These are phyloP conservation scores for Paraconiothyrium sp. DNA, from an alignment of 2,329 filamentous ascomycete genomes.

Conservation along the genomic window DNA sequence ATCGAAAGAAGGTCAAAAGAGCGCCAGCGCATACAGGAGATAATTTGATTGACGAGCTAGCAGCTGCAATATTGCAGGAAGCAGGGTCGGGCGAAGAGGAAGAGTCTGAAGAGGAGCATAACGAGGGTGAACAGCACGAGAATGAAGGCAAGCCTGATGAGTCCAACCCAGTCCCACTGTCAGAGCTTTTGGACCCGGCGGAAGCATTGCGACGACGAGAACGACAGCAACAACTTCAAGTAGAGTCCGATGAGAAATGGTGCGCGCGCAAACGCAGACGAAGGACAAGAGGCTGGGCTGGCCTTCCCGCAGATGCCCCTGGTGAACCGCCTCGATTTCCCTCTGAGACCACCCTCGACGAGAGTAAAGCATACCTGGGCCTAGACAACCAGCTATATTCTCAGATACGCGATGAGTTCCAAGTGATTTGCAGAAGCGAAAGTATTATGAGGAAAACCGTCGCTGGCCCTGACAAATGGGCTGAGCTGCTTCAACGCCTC, in stretches of 20 bases:
- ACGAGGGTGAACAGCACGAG: conserved; percentile 7
- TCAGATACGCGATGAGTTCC: conserved; percentile 72
- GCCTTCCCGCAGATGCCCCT: conserved; percentile 72
- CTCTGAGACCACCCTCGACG: conserved; percentile 83
- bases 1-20: conserved; percentile 22
- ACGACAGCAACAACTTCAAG: conserved; percentile 57
- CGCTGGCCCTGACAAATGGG: conserved; percentile 78
- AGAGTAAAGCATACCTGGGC: conserved; percentile 75
- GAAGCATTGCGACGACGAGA: conserved; percentile 39
- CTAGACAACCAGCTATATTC: conserved; percentile 72
- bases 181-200: conserved; percentile 30
- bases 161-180: conserved; percentile 17
- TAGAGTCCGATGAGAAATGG: conserved; percentile 70
- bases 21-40: conserved; percentile 21
- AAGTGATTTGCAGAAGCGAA: conserved; percentile 73
- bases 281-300: conserved; percentile 73
- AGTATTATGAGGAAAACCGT: conserved; percentile 79
- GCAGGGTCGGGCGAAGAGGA: conserved; percentile 28
- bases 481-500: conserved; percentile 72
- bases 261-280: conserved; percentile 72
- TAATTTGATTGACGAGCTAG: conserved; percentile 38
- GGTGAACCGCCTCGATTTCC: conserved; percentile 77
- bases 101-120: conserved; percentile 15
- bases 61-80: conserved; percentile 39
- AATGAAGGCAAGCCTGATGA: neutral